Evolutionary conservation across 2,329 filamentous ascomycete genomes (phyloP).

Genomic region (Phoma sp.): DNA sequence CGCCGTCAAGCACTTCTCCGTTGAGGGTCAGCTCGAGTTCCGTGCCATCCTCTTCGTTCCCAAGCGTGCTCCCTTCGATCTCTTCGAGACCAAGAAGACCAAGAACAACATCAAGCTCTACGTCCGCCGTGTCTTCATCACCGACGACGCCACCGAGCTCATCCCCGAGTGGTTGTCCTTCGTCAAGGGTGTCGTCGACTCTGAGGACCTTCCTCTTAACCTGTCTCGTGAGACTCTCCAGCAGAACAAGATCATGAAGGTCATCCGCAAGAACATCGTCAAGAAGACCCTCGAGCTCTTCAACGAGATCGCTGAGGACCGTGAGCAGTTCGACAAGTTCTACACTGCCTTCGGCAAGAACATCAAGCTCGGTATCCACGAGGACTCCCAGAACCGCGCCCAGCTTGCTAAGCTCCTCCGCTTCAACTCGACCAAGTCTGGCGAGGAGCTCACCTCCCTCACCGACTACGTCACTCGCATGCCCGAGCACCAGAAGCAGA

Average conservation of each 20-base stretch:
- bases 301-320: conserved; percentile 98
- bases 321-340: conserved; percentile 99
- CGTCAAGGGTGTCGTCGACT: conserved; percentile 99
- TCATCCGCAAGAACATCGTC: conserved; percentile 99
- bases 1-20: conserved; percentile 99
- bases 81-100: conserved; percentile 99
- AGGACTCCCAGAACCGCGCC: conserved; percentile 96
- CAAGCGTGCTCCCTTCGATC: conserved; percentile 98
- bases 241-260: conserved; percentile 99
- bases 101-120: conserved; percentile 99
- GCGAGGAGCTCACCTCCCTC: conserved; percentile 92
- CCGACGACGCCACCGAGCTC: conserved; percentile 97
- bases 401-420: conserved; percentile 96
- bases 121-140: conserved; percentile 99
- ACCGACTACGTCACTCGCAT: conserved; percentile 98
- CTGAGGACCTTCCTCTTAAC: conserved; percentile 99
- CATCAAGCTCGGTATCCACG: conserved; percentile 99
- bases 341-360: conserved; percentile 99
- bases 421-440: conserved; percentile 99
- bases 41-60: conserved; percentile 99
- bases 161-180: conserved; percentile 99
- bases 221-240: conserved; percentile 99
- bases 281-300: conserved; percentile 99
- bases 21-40: conserved; percentile 99
- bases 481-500: conserved; percentile 99